phyloP scores from a whole-genome alignment of 306 rosid genomes.

The Vicia faba region DNA sequence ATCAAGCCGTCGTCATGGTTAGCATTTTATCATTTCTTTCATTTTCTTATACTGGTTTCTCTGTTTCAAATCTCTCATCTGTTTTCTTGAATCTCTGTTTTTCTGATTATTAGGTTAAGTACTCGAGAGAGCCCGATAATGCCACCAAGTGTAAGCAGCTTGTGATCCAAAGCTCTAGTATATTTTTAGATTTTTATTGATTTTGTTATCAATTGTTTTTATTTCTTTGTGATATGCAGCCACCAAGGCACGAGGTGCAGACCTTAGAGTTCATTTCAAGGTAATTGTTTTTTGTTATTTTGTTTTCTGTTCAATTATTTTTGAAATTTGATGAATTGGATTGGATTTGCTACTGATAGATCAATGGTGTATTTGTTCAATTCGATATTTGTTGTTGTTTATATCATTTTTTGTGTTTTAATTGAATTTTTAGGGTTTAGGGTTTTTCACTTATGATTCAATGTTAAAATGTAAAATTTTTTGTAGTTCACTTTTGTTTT shows the following conservation, averaged over 20 bases:
- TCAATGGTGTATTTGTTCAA: not conserved
- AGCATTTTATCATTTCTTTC: not conserved
- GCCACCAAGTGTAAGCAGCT: constrained; percentile 70
- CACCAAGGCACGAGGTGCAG: constrained; percentile 91
- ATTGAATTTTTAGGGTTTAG: too few species aligned
- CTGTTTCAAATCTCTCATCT: not conserved
- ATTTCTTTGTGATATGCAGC: constrained; percentile 49
- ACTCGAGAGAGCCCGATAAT: constrained; percentile 92
- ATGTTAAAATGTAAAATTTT: too few species aligned
- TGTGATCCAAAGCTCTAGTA: not conserved
- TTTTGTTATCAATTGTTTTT: not conserved
- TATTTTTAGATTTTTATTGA: not conserved
- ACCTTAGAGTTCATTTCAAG: constrained; percentile 94
- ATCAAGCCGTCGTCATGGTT: constrained; percentile 67
- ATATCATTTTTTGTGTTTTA: not conserved
- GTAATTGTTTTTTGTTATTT: constrained; percentile 33
- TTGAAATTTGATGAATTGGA: not conserved
- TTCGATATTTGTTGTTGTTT: not conserved
- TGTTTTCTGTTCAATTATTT: not conserved
- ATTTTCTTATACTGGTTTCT: not conserved
- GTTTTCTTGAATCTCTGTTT: not conserved
- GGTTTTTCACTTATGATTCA: too few species aligned
- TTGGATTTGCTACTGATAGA: not conserved
- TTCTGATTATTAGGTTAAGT: constrained; percentile 64
- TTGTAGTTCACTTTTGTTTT: too few species aligned